Evolutionary conservation across 768 basidiomycete species (phyloP), one percentile per base, ranked within the genome.

Genomic region (Pleurotus djamor): DNA sequence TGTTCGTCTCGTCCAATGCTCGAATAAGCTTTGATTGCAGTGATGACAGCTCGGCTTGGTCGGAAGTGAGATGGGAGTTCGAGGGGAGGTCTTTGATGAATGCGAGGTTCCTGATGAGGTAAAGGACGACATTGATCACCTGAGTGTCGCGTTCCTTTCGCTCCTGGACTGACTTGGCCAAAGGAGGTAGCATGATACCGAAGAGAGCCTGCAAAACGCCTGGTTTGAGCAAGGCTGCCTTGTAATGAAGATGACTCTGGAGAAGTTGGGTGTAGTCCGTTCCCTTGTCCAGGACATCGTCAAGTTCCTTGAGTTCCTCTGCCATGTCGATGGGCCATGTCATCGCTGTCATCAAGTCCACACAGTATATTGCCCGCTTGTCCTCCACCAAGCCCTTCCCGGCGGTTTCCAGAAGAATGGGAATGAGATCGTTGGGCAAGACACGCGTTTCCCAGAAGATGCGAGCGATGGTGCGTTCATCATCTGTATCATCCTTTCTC

Each of bases 241-340:
- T 99, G 84, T 98, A 99, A 64, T 88, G 79, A 32, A 93, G 74
- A 69, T 98, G 96, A 63, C 89, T 90, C 66, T 83, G 72, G 48
- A 88, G 71, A 5, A 98, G 81, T 60, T 89, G 87, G 0, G 94
- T 94, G 72, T 95, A 98, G 70, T 99, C 97, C 13, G 92, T 85
- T 14, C 88, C 85, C 61, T 83, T 85, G 71, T 92, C 91, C 16
- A 85, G 64, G 41, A 89, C 91, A 47, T 94, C 91, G 68, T 91
- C 88, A 57, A 98, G 84, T 68, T 98, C 97, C 66, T 90, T 91
- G 63, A 99, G 79, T 72, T 98, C 97, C 66, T 93, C 91, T 0
- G 94, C 91, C 62, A 98, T 79, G 72, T 98, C 93, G 57, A 99
- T 96, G 0, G 97, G 97, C 97, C 97, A 99, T 1, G 96, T 98